Evolutionary conservation across 2,329 filamentous ascomycete genomes (phyloP).

Genomic region (Colletotrichum viniferum): DNA sequence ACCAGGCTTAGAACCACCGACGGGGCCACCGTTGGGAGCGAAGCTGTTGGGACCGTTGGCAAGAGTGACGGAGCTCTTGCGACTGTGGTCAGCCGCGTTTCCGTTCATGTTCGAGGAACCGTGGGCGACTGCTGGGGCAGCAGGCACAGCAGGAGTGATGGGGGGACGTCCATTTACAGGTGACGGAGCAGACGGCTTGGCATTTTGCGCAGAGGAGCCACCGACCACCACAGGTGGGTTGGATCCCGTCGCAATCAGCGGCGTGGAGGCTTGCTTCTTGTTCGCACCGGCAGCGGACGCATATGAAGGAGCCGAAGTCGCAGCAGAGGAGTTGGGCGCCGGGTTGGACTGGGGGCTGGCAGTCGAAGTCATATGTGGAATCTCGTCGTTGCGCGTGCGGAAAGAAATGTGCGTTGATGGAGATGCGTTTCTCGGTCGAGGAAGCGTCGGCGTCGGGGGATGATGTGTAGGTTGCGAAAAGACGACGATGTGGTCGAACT

Average conservation of each 20-base stretch:
- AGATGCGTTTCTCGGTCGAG: neutral
- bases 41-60: constrained; percentile 79
- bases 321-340: constrained; percentile 61
- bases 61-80: constrained; percentile 92
- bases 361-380: constrained; percentile 65
- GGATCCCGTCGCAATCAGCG: constrained; percentile 65
- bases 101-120: constrained; percentile 72
- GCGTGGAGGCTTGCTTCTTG: constrained; percentile 66
- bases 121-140: constrained; percentile 65
- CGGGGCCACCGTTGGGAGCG: constrained; percentile 74
- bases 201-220: constrained; percentile 58
- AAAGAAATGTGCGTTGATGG: constrained; percentile 5
- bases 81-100: constrained; percentile 71
- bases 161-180: constrained; percentile 84
- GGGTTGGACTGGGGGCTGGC: constrained; percentile 58
- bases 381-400: constrained; percentile 25
- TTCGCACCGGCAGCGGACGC: constrained; percentile 68
- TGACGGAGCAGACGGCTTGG: constrained; percentile 70
- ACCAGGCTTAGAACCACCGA: constrained; percentile 62
- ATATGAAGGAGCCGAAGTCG: constrained; percentile 66
- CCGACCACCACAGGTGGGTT: constrained; percentile 60
- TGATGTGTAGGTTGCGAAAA: constrained; percentile 18
- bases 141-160: constrained; percentile 72
- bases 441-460: neutral
- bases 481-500: constrained; percentile 15